A percentile compares a stretch with the other conserved stretches of the same genome.
Conservation (phyloP, 108 stramenopile species). For the Nitzschia inconspicua region DNA sequence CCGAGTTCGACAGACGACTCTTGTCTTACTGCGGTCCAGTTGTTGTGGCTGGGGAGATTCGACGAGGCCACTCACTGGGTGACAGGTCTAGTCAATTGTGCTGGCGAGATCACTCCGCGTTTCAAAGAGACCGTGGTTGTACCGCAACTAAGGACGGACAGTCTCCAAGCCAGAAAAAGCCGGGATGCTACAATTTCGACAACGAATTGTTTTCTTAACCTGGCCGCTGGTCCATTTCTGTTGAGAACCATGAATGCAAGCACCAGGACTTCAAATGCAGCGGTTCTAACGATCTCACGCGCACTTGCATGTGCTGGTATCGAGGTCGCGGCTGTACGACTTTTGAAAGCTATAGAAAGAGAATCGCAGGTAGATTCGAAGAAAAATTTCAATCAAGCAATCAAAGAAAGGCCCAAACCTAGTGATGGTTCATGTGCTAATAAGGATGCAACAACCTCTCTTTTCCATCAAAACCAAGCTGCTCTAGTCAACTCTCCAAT, state of each 20-base stretch:
- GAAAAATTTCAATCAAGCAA: constrained; percentile 4
- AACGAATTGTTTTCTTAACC: constrained; percentile 64
- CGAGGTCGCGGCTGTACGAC: constrained; percentile 54
- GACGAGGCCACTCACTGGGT: constrained; percentile 44
- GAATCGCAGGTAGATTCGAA: constrained; percentile 20
- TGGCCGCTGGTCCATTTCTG: constrained; percentile 57
- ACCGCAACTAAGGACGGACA: not conserved
- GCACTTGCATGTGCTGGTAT: constrained; percentile 55
- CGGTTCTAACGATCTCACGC: constrained; percentile 49
- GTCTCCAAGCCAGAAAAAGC: not conserved
- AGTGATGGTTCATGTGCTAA: too few species aligned
- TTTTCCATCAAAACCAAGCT: not conserved
- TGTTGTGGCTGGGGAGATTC: constrained; percentile 56
- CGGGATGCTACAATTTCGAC: constrained; percentile 28
- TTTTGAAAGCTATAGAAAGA: constrained; percentile 23
- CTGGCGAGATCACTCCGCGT: constrained; percentile 6
- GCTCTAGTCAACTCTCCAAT: too few species aligned
- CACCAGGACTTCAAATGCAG: constrained; percentile 48
- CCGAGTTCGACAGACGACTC: constrained; percentile 27
- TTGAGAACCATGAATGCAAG: constrained; percentile 52
- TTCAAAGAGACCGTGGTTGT: constrained; percentile 13
- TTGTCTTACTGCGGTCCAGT: constrained; percentile 47
- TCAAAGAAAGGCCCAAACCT: not conserved
- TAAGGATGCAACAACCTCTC: not conserved
- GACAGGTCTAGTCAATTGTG: constrained; percentile 38